Evolutionary conservation across 495 filamentous ascomycete genomes (phyloP), one percentile per base, ranked within the genome.

Genomic region (Penicillium simplicissimum): DNA sequence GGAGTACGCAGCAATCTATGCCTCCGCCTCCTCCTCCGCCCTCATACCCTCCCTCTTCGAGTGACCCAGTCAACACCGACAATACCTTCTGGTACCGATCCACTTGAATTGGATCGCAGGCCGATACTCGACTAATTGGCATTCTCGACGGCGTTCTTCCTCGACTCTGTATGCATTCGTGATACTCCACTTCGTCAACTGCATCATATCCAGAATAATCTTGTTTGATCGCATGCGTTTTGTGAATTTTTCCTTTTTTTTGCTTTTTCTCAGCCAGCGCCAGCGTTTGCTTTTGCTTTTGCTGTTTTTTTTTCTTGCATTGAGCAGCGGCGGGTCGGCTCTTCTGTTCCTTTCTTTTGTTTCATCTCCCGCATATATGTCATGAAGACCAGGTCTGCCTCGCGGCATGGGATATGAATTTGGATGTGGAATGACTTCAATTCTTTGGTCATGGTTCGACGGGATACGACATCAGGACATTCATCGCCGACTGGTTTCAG

Each of bases 311-410:
- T 55, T 43, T 59, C 68, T 76, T 78, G 79, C 79, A 81, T 81
- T 64, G 73, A 78, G 72, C 75, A 81, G 75, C 79, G 79, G 79
- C 77, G 74, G 82, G 78, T 72, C 81, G 79, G 79, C 76, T 81
- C 70, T 84, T 80, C 72, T 69, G 76, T 70, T 59, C 67, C 62
- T 61, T 65, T 73, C 57, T 71, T 55, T 73, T 65, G 59, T 70
- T 63, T 71, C 66, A 72, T 71, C 65, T 71, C 71, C 71, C 68
- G 61, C 67, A 70, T 79, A 77, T 79, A 80, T 75, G 72, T 78
- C 77, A 82, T 79, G 72, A 85, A 84, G 81, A 85, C 72, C 70
- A 77, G 79, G 78, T 81, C 60, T 76, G 84, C 83, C 83, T 83
- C 84, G 74, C 83, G 84, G 84, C 83, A 78, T 67, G 75, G 77